phyloP scores from a whole-genome alignment of 805 yeast species.

The Barnettozyma salicaria region DNA sequence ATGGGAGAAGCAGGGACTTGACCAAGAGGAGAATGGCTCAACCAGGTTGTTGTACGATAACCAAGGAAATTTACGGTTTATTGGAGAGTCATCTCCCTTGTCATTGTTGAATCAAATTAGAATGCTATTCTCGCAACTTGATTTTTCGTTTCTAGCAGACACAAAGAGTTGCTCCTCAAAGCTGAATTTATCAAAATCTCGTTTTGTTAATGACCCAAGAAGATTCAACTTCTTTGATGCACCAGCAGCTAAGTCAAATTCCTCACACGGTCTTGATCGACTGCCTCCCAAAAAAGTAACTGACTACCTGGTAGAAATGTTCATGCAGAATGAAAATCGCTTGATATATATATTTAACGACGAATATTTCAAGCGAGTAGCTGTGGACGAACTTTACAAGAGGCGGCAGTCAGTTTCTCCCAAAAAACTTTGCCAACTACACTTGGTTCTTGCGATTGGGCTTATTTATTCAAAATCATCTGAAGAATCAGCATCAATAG shows the following conservation, averaged over 20 bases:
- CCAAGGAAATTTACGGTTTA: slow-evolving; percentile 2
- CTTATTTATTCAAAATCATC: not conserved
- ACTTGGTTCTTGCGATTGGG: not conserved
- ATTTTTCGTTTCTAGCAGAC: not conserved
- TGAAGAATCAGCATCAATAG: not conserved
- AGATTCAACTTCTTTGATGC: slow-evolving; percentile 1
- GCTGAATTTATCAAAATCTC: not conserved
- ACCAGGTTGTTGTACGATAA: not conserved
- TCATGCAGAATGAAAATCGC: not conserved
- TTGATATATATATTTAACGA: not conserved
- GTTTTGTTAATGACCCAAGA: slow-evolving; percentile 2
- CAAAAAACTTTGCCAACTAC: not conserved
- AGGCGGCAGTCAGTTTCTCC: not conserved
- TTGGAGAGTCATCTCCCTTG: slow-evolving; percentile 1
- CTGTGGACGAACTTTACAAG: not conserved
- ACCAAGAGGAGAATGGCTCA: not conserved
- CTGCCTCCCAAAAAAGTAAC: not conserved
- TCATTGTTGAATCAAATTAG: slow-evolving; percentile 1
- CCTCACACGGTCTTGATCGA: not conserved
- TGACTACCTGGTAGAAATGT: not conserved
- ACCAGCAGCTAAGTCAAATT: not conserved
- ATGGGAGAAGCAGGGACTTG: too few species aligned
- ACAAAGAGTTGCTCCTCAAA: not conserved
- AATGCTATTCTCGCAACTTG: not conserved
- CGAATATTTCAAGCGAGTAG: not conserved